phyloP scores from a whole-genome alignment of 2,329 filamentous ascomycete species.

The Pseudomassariella vexata region DNA sequence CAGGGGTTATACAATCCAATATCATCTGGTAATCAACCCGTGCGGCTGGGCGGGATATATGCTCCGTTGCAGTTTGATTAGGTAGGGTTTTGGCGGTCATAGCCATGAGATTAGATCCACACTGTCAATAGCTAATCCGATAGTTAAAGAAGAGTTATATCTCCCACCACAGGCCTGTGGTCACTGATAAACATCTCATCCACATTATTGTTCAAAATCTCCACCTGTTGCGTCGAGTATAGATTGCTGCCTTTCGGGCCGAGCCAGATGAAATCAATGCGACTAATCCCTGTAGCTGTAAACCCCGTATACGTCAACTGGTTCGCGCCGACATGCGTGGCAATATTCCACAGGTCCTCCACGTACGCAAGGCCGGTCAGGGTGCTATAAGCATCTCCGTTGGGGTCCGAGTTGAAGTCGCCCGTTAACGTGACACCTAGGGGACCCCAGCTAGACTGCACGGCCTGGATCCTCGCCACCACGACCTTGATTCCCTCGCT shows the following conservation, averaged over 20 bases:
- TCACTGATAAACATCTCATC: slow-evolving; percentile 61
- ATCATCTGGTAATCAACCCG: too few relatives aligned
- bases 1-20: too few relatives aligned
- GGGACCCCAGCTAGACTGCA: slow-evolving; percentile 31
- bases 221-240: slow-evolving; percentile 13
- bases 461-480: slow-evolving; percentile 39
- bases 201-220: slow-evolving; percentile 60
- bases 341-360: slow-evolving; percentile 36
- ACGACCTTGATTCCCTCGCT: slow-evolving; percentile 50
- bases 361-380: slow-evolving; percentile 19
- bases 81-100: too few relatives aligned
- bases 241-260: slow-evolving; percentile 21
- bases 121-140: too few relatives aligned
- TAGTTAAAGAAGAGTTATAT: too few relatives aligned
- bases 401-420: slow-evolving; percentile 62
- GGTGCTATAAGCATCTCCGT: slow-evolving; percentile 50
- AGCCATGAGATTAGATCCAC: too few relatives aligned
- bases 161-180: too few relatives aligned
- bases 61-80: too few relatives aligned
- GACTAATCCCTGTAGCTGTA: slow-evolving; percentile 24
- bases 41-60: too few relatives aligned
- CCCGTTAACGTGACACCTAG: slow-evolving; percentile 56
- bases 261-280: slow-evolving; percentile 65
- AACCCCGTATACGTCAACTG: slow-evolving; percentile 63
- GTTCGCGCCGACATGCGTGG: slow-evolving; percentile 29